phyloP scores from a whole-genome alignment of 352 stramenopile genomes.

The Thraustochytrium sp. region DNA sequence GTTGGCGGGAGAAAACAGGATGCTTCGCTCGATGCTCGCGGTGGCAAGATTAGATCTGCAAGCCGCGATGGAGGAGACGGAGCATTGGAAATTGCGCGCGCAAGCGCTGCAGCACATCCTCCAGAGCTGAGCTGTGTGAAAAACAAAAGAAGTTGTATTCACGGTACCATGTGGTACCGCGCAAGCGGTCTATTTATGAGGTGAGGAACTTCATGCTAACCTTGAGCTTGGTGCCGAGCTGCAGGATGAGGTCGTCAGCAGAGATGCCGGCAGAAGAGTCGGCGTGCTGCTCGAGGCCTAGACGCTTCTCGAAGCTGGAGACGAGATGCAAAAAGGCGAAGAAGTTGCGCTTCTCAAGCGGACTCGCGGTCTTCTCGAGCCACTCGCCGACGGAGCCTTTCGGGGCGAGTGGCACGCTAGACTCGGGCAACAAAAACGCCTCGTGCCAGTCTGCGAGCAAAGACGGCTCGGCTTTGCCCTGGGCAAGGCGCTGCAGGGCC shows the following conservation, averaged over 20 bases:
- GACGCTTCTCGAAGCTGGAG: constrained; percentile 24
- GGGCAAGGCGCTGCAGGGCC: too few species aligned
- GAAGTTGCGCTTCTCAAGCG: constrained; percentile 35
- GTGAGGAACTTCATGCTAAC: constrained; percentile 24
- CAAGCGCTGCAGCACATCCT: too few species aligned
- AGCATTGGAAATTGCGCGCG: too few species aligned
- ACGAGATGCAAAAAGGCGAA: constrained; percentile 38
- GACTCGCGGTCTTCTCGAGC: constrained; percentile 24
- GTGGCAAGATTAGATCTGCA: too few species aligned
- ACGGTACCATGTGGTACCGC: too few species aligned
- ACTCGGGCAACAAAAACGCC: not conserved
- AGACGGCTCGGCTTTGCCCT: not conserved
- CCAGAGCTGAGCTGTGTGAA: not conserved
- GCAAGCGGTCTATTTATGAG: not conserved
- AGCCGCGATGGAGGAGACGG: too few species aligned
- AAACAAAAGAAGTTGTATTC: not conserved
- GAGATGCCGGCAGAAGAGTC: not conserved
- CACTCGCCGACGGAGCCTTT: constrained; percentile 36
- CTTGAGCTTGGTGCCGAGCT: constrained; percentile 33
- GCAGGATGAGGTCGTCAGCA: constrained; percentile 2
- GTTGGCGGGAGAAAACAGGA: too few species aligned
- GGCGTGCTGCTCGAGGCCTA: not conserved
- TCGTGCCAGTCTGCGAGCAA: not conserved
- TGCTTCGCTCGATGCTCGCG: too few species aligned
- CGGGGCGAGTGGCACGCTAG: not conserved